These are phyloP conservation scores for Metschnikowia colocasiae DNA, from an alignment of 805 yeast genomes.

Conservation along the genomic window DNA sequence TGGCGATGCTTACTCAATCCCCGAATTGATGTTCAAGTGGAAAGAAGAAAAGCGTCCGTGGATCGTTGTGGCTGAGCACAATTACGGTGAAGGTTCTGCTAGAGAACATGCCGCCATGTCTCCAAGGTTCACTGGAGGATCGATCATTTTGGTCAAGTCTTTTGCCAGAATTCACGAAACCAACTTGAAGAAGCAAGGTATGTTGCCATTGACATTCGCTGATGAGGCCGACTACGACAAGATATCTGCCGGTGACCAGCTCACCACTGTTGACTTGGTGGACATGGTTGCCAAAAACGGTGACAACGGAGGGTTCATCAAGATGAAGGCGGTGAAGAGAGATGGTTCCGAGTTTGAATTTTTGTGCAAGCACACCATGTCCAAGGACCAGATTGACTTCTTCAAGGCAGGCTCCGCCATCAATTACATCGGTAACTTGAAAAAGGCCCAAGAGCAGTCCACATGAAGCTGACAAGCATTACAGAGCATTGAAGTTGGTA, in stretches of 20 bases:
- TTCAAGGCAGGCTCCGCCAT: constrained; percentile 98
- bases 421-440: constrained; percentile 73
- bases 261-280: constrained; percentile 31
- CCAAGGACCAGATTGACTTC: constrained; percentile 90
- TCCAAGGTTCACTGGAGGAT: constrained; percentile 92
- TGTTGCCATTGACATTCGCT: constrained; percentile 91
- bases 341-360: constrained; percentile 68
- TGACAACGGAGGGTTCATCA: constrained; percentile 78
- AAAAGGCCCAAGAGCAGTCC: constrained; percentile 16
- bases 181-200: constrained; percentile 95
- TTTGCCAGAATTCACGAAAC: constrained; percentile 99
- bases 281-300: constrained; percentile 71
- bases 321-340: constrained; percentile 67
- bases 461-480: background rate
- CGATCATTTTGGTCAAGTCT: constrained; percentile 83
- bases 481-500: constrained; percentile 1
- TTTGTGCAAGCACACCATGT: constrained; percentile 90
- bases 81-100: constrained; percentile 98
- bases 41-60: constrained; percentile 79
- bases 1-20: constrained; percentile 74
- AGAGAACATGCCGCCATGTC: constrained; percentile 98
- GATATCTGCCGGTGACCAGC: constrained; percentile 64
- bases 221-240: constrained; percentile 85
- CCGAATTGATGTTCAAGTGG: constrained; percentile 97
- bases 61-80: constrained; percentile 96